A percentile compares a stretch with the other conserved stretches of the same genome.
phyloP scores from a whole-genome alignment of 2,329 filamentous ascomycete genomes.

The Sordariomycetes sp. region DNA sequence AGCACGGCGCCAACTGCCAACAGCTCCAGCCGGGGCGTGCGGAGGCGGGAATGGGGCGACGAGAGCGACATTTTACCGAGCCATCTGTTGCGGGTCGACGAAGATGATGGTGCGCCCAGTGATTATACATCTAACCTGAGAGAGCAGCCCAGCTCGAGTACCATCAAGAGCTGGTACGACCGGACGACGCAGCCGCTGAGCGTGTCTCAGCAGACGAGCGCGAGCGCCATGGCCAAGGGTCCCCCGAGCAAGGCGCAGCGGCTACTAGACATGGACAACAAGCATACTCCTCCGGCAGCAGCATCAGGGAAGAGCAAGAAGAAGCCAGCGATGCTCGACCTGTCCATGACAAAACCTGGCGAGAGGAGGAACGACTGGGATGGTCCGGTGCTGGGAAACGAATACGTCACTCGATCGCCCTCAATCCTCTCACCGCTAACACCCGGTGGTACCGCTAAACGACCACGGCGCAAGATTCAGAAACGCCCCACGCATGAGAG shows the following conservation, averaged over 20 bases:
- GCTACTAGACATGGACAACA: conserved; percentile 34
- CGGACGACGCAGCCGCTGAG: conserved; percentile 44
- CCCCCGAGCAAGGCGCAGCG: conserved; percentile 36
- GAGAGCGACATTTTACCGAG: conserved; percentile 37
- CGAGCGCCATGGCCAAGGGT: conserved; percentile 48
- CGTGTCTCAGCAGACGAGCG: conserved; percentile 51
- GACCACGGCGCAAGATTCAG: conserved; percentile 16
- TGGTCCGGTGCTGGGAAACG: conserved; percentile 22
- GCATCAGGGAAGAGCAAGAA: conserved; percentile 23
- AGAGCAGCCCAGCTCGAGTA: conserved; percentile 43
- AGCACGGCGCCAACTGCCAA: conserved; percentile 21
- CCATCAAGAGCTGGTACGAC: conserved; percentile 49
- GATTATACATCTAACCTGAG: conserved; percentile 33
- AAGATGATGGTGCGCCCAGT: conserved; percentile 16
- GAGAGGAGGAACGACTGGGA: conserved; percentile 18
- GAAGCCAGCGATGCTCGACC: conserved; percentile 40
- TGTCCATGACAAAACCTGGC: conserved; percentile 32
- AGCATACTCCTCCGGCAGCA: conserved; percentile 8
- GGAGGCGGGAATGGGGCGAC: conserved; percentile 27
- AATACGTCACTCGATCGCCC: conserved; percentile 30
- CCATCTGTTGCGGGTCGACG: conserved; percentile 7
- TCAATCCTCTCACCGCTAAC: conserved; percentile 29
- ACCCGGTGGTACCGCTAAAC: conserved; percentile 12
- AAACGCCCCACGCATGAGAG: conserved; percentile 28
- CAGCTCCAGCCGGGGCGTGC: conserved; percentile 4